phyloP scores from a whole-genome alignment of 106 monocot species.

The Phalaenopsis aphrodite region DNA sequence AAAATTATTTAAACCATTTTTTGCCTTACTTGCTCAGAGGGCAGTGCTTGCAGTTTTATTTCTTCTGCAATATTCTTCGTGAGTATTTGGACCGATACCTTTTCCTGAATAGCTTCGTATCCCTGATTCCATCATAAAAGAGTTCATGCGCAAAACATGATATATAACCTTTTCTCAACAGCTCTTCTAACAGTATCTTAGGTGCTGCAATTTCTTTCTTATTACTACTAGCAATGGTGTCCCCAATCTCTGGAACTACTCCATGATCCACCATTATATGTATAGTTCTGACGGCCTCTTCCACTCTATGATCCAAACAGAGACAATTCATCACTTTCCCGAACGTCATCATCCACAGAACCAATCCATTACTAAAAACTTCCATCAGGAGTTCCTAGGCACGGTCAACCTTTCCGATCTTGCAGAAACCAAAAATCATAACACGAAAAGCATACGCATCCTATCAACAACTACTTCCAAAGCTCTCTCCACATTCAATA shows the following conservation, averaged over 20 bases:
- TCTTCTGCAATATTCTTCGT: conserved; percentile 3
- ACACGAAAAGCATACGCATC: conserved; percentile 82
- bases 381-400: conserved; percentile 45
- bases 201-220: conserved; percentile 89
- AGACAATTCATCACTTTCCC: conserved; percentile 63
- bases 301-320: conserved; percentile 22
- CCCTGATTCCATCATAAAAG: conserved; percentile 85
- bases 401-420: conserved; percentile 39
- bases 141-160: conserved; percentile 74
- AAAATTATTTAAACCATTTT: too few relatives aligned
- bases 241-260: conserved; percentile 59
- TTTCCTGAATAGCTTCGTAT: conserved; percentile 44
- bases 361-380: conserved; percentile 35
- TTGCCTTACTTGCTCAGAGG: too few relatives aligned
- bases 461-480: conserved; percentile 62
- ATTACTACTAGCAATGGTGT: conserved; percentile 64
- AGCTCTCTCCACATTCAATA: conserved; percentile 55
- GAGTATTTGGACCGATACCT: conserved; percentile 16
- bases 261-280: conserved; percentile 54
- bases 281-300: conserved; percentile 63
- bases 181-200: conserved; percentile 83
- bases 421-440: conserved; percentile 63
- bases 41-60: too few relatives aligned
- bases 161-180: conserved; percentile 74
- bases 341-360: conserved; percentile 71